Base-by-base conservation (phyloP, 345 rosid genomes). In the Laguncularia racemosa region DNA sequence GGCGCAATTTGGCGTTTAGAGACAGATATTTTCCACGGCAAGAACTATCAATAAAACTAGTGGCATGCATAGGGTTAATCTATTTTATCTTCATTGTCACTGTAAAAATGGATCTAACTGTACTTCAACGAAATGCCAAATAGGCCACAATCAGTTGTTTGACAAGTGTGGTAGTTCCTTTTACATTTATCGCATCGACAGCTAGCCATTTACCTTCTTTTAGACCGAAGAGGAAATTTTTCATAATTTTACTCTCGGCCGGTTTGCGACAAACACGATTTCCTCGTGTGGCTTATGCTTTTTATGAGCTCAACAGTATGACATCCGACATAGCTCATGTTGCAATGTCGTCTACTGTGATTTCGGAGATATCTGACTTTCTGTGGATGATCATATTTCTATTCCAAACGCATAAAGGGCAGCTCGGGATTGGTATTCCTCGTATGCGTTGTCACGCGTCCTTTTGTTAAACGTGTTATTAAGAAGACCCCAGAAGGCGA, bases 301-400 rank as follows among this genome's bases (percentile, higher is more conserved):
- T 64, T 19, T 16, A 64, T 20, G 68, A 64, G 57, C 62, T 64
- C 44, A 57, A 57, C 57, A 57, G 57, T 16, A 46, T 64, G 26
- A 18, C 62, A 3, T 64, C 68, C 6, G 62, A 64, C n/a, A 48
- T 64, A 11, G 68, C 61, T 23, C 68, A 64, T 19, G 44, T 64
- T 16, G 62, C 62, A 38, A 51, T 56, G 51, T 64, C 62, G 6
- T 44, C 46, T 48, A n/a, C 68, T 10, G 44, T 50, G 16, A 4
- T 13, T 18, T 21, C 33, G 13, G 68, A 64, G 61, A 0, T 50
- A 14, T 16, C 52, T 18, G 1, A 16, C 2, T 57, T 61, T 51
- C 4, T 44, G 9, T 57, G 51, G 40, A 5, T 46, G 1, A 14
- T 46, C 6, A 8, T 46, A 14, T n/a, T 21, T 23, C 7, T 56